Base-by-base conservation (phyloP, 1,284 basidiomycete species). In the Irpex sp. region DNA sequence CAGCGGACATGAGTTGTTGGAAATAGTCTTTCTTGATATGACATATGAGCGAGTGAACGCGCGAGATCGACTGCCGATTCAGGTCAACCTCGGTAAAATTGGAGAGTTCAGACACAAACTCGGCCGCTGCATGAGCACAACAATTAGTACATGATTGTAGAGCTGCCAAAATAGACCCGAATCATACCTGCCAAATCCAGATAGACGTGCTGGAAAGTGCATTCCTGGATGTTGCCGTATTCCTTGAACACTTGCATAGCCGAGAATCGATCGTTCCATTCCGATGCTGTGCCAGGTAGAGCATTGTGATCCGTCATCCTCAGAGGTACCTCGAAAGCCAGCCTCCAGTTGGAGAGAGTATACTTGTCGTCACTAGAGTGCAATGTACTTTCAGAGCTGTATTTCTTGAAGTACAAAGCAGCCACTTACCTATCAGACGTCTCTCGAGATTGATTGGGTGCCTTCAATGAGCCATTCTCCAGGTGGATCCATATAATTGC, bases 1-100 rank as follows among this genome's bases (percentile, higher is more conserved):
- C 64, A 13, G 68, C 69, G 55, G 54, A 66, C 60, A 71, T 69
- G 40, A 77, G 67, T 62, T 74, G 65, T 5, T 66, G 62, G 61
- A 76, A 67, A 64, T 76, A 76, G 7, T 74, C 67, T 6, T 65
- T 64, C 15, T 64, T 57, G 67, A 76, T 69, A 3, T 13, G 44
- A 11, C 61, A 74, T 73, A 9, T 68, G 65, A 62, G 74, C 62
- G 61, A 75, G 47, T 11, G 60, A 59, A 4, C 59, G 67, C 61
- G 65, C n/a, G n/a, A 11, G 44, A 47, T 47, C 11, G 44, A 47
- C 44, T 47, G 66, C 61, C 17, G 68, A 19, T 17, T 72, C 69
- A 52, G 63, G 34, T 70, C 67, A 38, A 70, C 51, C 3, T 64
- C 71, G 6, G 63, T 38, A 64, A 69, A 74, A 11, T 64, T 60